Percentiles rank a stretch among this genome's conserved stretches.
Evolutionary conservation across 2,329 filamentous ascomycete genomes (phyloP).

Genomic region (Fusarium penzigii): DNA sequence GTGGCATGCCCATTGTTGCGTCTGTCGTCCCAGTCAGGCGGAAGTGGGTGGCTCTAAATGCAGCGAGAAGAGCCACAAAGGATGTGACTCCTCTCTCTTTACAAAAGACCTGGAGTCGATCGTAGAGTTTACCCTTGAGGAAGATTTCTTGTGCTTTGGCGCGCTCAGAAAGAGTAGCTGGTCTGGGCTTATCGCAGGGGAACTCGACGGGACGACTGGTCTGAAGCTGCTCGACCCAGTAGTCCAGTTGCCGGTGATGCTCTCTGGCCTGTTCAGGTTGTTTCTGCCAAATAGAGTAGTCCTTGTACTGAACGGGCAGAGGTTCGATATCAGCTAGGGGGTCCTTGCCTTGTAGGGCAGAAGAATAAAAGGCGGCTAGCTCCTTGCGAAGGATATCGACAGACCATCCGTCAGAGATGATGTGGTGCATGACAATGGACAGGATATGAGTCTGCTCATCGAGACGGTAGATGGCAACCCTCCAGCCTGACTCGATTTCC

Average conservation of each 20-base stretch:
- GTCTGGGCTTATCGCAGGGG: slow-evolving; percentile 8
- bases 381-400: slow-evolving; percentile 7
- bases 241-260: slow-evolving; percentile 11
- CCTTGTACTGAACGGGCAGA: slow-evolving; percentile 26
- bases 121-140: slow-evolving; percentile 5
- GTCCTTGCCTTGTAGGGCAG: slow-evolving; percentile 11
- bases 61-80: slow-evolving; percentile 19
- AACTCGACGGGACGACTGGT: slow-evolving; percentile 11
- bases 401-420: slow-evolving; percentile 29
- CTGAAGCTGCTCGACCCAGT: slow-evolving; percentile 9
- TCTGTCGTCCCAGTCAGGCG: slow-evolving; percentile 27
- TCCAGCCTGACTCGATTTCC: slow-evolving; percentile 12
- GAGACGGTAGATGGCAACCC: slow-evolving; percentile 7
- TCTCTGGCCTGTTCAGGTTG: slow-evolving; percentile 32
- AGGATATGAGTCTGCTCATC: slow-evolving; percentile 6
- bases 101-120: slow-evolving; percentile 8
- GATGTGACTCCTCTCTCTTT: slow-evolving; percentile 4
- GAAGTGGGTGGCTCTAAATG: slow-evolving; percentile 28
- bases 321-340: slow-evolving; percentile 12
- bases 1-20: slow-evolving; percentile 21
- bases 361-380: slow-evolving; percentile 13
- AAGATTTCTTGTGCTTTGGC: slow-evolving; percentile 1
- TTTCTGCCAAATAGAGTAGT: slow-evolving; percentile 18
- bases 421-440: slow-evolving; percentile 25
- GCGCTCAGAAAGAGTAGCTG: slow-evolving; percentile 12